Percentiles rank a stretch among this genome's conserved stretches.
These are phyloP conservation scores for Starmerella davenportii DNA, from an alignment of 805 yeast species.

Conservation along the genomic window DNA sequence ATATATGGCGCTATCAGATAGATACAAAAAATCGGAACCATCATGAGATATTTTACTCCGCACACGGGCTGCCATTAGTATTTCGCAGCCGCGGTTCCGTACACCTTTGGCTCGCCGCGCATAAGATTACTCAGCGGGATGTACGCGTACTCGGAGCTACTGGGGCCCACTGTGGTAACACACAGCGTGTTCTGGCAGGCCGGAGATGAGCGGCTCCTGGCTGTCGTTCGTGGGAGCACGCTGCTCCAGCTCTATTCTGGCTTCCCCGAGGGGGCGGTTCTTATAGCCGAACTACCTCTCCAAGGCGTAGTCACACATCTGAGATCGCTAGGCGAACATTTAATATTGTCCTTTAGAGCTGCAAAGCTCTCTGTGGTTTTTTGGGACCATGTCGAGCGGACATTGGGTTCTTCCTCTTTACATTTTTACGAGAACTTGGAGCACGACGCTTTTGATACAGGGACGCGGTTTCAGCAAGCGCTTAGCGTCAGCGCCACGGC, in stretches of 20 bases:
- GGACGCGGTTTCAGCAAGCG: conserved; percentile 20
- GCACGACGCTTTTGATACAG: conserved; percentile 26
- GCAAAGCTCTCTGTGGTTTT: conserved; percentile 64
- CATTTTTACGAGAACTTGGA: conserved; percentile 59
- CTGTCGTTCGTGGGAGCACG: conserved; percentile 48
- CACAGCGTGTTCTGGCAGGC: conserved; percentile 31
- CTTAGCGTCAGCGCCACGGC: conserved; percentile 47
- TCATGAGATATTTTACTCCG: no score
- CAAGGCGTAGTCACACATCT: conserved; percentile 53
- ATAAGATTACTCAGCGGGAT: conserved; percentile 24
- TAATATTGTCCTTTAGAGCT: conserved; percentile 46
- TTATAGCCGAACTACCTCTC: conserved; percentile 48
- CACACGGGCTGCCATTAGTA: no score
- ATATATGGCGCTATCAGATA: no score
- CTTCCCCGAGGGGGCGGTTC: conserved; percentile 18
- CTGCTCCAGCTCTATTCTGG: conserved; percentile 42
- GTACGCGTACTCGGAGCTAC: conserved; percentile 66
- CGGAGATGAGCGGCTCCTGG: conserved; percentile 26
- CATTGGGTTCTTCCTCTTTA: conserved; percentile 54
- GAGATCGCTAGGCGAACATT: conserved; percentile 23
- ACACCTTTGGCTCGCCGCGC: no score
- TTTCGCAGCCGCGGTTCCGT: no score
- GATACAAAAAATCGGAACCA: no score
- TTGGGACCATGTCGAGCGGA: conserved; percentile 42
- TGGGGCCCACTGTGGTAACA: conserved; percentile 59